Evolutionary conservation across 2,329 filamentous ascomycete species (phyloP).

Genomic region (Thermochaetoides dissita): DNA sequence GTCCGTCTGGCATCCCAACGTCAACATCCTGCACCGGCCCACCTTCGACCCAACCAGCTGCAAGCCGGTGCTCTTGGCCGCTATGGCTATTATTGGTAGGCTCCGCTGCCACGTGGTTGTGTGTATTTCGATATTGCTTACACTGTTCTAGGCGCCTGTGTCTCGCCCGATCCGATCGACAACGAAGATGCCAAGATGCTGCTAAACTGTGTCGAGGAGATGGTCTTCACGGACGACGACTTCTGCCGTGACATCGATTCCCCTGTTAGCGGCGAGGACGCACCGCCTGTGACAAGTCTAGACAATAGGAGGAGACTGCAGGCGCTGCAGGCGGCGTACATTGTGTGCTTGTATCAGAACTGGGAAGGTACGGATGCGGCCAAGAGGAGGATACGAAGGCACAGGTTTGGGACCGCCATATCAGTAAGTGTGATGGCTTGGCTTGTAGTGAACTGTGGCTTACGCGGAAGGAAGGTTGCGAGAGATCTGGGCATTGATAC

Average conservation of each 20-base stretch:
- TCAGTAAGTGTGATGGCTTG: slow-evolving; percentile 15
- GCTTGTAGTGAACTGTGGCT: too few species aligned
- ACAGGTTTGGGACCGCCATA: slow-evolving; percentile 23
- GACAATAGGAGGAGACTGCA: slow-evolving; percentile 18
- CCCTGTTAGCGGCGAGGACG: slow-evolving; percentile 1
- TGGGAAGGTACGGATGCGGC: slow-evolving; percentile 23
- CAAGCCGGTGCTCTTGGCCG: slow-evolving; percentile 20
- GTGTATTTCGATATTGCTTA: too few species aligned
- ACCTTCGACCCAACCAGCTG: slow-evolving; percentile 20
- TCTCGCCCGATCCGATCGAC: slow-evolving; percentile 21
- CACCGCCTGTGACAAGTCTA: slow-evolving; percentile 6
- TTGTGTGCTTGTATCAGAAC: slow-evolving; percentile 26
- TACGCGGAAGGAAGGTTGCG: slow-evolving; percentile 6
- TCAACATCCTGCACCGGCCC: slow-evolving; percentile 22
- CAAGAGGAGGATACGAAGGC: slow-evolving; percentile 22
- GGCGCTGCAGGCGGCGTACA: slow-evolving; percentile 23
- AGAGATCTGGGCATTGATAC: slow-evolving; percentile 20
- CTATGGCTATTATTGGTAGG: slow-evolving; percentile 23
- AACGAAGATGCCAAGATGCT: slow-evolving; percentile 20
- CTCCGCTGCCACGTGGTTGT: too few species aligned
- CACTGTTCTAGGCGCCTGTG: slow-evolving; percentile 12
- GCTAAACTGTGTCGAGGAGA: slow-evolving; percentile 25
- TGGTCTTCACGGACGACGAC: slow-evolving; percentile 24
- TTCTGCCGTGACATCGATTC: slow-evolving; percentile 20
- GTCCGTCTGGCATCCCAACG: slow-evolving; percentile 25